A percentile compares a stretch with the other conserved stretches of the same genome.
Evolutionary conservation across 2,329 filamentous ascomycete species (phyloP).

Genomic region (Fusarium chuoi): DNA sequence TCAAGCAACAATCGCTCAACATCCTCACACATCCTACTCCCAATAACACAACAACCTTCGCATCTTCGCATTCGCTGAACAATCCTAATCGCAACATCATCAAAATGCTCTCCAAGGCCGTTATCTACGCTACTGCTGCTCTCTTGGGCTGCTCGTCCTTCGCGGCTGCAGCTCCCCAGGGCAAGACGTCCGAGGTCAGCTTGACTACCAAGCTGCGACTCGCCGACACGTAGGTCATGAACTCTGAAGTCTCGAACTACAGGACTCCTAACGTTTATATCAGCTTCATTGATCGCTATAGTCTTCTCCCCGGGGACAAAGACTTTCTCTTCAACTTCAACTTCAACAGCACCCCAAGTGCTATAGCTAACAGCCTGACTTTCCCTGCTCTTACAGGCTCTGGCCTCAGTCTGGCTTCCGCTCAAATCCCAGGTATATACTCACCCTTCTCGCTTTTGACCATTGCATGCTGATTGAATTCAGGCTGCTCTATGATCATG

Average conservation of each 20-base stretch:
- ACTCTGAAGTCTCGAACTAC: rapidly evolving
- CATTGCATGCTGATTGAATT: not conserved
- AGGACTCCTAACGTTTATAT: not conserved
- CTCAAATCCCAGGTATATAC: slow-evolving; percentile 55
- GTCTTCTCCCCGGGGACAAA: slow-evolving; percentile 55
- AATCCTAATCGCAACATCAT: not conserved
- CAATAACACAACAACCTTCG: not conserved
- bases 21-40: not conserved
- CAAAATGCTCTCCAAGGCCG: slow-evolving; percentile 12
- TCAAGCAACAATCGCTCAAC: not conserved
- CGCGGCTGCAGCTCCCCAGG: slow-evolving; percentile 41
- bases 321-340: slow-evolving; percentile 63
- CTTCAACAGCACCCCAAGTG: slow-evolving; percentile 52
- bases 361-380: slow-evolving; percentile 63
- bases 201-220: slow-evolving; percentile 51
- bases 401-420: slow-evolving; percentile 60
- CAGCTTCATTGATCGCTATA: slow-evolving; percentile 55
- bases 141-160: slow-evolving; percentile 53
- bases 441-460: rapidly evolving
- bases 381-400: slow-evolving; percentile 67
- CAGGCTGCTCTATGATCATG: slow-evolving; percentile 64
- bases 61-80: not conserved
- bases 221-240: slow-evolving; percentile 49
- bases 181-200: slow-evolving; percentile 38
- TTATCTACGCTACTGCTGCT: slow-evolving; percentile 34